Conservation (phyloP, 495 filamentous ascomycete species). For the Talaromyces trachyspermus region DNA sequence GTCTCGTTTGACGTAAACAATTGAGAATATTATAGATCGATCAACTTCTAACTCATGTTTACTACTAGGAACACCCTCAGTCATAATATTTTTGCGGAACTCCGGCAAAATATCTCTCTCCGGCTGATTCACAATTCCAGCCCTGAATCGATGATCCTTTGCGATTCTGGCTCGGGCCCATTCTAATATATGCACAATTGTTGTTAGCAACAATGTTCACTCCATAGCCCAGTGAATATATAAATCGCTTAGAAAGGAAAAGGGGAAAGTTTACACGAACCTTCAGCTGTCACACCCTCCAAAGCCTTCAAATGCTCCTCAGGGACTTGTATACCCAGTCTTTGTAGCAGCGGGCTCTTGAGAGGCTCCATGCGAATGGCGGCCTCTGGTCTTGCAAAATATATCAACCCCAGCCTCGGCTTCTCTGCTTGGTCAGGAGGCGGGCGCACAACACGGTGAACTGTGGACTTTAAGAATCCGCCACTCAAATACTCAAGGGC, state of each 20-base stretch:
- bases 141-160: constrained; percentile 2
- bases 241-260: too few species aligned
- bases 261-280: background rate
- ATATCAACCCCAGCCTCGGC: constrained; percentile 41
- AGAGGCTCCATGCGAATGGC: constrained; percentile 36
- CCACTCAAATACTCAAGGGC: constrained; percentile 36
- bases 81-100: constrained; percentile 4
- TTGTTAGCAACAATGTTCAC: background rate
- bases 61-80: too few species aligned
- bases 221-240: too few species aligned
- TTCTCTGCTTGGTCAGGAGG: constrained; percentile 40
- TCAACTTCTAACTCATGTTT: too few species aligned
- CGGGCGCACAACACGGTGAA: constrained; percentile 43
- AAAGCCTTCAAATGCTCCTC: constrained; percentile 13
- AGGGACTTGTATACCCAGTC: constrained; percentile 36
- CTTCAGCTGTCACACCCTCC: constrained; percentile 4
- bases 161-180: constrained; percentile 6
- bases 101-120: constrained; percentile 4
- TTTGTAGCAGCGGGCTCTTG: constrained; percentile 36
- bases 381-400: constrained; percentile 38
- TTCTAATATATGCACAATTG: background rate
- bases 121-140: constrained; percentile 3
- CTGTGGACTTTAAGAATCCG: constrained; percentile 37
- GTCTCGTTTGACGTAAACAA: too few species aligned
- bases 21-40: too few species aligned